Conservation (phyloP, 176 grass and related monocot genomes). For the Oryza coarctata region DNA sequence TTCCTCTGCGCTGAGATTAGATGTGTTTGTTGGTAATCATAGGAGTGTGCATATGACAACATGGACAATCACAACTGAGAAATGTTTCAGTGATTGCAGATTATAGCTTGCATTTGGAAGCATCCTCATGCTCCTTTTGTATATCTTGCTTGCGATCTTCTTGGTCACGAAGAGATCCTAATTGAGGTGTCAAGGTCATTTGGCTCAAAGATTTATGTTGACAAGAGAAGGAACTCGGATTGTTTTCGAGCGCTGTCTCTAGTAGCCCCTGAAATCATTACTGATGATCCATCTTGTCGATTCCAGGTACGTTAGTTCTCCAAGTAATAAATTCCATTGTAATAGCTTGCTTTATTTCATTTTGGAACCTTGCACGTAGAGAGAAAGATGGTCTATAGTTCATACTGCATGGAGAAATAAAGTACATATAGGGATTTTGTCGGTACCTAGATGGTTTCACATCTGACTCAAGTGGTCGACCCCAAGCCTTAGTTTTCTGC, state of each 20-base stretch:
- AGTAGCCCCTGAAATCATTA: slow-evolving; percentile 60
- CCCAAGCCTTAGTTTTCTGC: background rate
- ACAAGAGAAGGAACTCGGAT: slow-evolving; percentile 46
- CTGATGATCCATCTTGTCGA: slow-evolving; percentile 68
- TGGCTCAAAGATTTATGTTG: slow-evolving; percentile 64
- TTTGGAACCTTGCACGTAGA: background rate
- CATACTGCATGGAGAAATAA: background rate
- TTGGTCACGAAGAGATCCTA: slow-evolving; percentile 59
- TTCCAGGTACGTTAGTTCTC: slow-evolving; percentile 54
- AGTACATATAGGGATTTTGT: background rate
- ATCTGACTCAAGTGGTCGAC: background rate
- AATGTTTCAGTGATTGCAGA: slow-evolving; percentile 53
- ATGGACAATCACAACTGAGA: slow-evolving; percentile 25
- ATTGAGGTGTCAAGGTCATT: slow-evolving; percentile 81
- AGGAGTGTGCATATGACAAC: background rate
- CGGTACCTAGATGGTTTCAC: background rate
- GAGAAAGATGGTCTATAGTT: background rate
- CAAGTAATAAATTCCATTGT: background rate
- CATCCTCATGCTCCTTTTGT: slow-evolving; percentile 62
- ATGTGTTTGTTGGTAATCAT: background rate
- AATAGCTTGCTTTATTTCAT: background rate
- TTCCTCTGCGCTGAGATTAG: slow-evolving; percentile 11
- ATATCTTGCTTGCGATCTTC: slow-evolving; percentile 51
- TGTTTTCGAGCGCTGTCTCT: slow-evolving; percentile 58
- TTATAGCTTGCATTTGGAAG: slow-evolving; percentile 97